Percentiles rank a stretch among this genome's conserved stretches.
Conservation (phyloP, 208 protist species). For the Trypanosoma rangeli region DNA sequence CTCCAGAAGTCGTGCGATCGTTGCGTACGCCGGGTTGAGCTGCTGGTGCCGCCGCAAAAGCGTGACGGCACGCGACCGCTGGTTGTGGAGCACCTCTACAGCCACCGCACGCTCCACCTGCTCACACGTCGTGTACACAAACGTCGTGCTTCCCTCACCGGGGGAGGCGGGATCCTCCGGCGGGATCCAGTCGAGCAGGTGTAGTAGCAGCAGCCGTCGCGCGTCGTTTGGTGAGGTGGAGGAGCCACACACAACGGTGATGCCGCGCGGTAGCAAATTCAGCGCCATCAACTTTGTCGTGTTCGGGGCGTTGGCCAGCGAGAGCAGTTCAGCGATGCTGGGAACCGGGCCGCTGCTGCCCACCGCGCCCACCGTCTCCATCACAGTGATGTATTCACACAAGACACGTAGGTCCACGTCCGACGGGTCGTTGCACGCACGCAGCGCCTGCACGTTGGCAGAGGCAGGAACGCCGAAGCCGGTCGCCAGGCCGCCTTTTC, state of each 20-base stretch:
- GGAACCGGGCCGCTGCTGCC: slow-evolving; percentile 50
- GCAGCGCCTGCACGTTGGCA: slow-evolving; percentile 48
- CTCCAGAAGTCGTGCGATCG: slow-evolving; percentile 47
- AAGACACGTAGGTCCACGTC: slow-evolving; percentile 40
- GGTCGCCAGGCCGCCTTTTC: slow-evolving; percentile 50
- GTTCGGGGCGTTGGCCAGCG: slow-evolving; percentile 25
- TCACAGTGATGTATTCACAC: slow-evolving; percentile 54
- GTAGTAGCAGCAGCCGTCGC: slow-evolving; percentile 56
- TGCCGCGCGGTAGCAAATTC: slow-evolving; percentile 23
- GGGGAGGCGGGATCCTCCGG: slow-evolving; percentile 11
- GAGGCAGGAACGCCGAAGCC: slow-evolving; percentile 70
- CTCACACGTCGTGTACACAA: background rate
- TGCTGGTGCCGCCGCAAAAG: slow-evolving; percentile 46
- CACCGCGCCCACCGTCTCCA: slow-evolving; percentile 58
- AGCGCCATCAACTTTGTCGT: slow-evolving; percentile 18
- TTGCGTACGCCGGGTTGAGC: slow-evolving; percentile 39
- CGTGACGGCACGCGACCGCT: slow-evolving; percentile 31
- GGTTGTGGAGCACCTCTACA: slow-evolving; percentile 63
- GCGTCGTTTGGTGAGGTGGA: slow-evolving; percentile 32
- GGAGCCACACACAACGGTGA: slow-evolving; percentile 25
- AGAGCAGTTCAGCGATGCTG: slow-evolving; percentile 52
- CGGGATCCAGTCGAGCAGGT: slow-evolving; percentile 74
- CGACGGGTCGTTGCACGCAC: slow-evolving; percentile 17
- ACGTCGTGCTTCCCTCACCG: background rate
- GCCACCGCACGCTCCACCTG: slow-evolving; percentile 69